Conservation (phyloP, 768 basidiomycete genomes). For the Boletus subparvulus region DNA sequence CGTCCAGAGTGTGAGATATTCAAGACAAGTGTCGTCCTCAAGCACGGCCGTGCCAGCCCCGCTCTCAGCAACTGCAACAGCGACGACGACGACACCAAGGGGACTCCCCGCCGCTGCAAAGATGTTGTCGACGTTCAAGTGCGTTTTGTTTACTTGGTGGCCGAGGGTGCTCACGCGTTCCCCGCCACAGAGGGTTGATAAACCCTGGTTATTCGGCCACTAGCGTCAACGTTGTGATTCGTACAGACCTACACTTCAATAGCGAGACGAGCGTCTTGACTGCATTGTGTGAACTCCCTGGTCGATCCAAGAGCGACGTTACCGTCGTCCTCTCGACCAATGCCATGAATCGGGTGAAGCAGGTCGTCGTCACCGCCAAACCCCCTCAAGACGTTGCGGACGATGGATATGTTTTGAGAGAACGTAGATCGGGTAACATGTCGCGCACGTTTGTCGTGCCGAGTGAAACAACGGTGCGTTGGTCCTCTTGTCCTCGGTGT, state of each 20-base stretch:
- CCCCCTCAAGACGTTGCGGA: slow-evolving; percentile 41
- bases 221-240: slow-evolving; percentile 43
- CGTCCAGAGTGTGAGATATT: slow-evolving; percentile 29
- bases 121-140: slow-evolving; percentile 21
- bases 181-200: slow-evolving; percentile 21
- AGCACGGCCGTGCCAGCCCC: slow-evolving; percentile 11
- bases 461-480: slow-evolving; percentile 52
- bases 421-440: slow-evolving; percentile 55
- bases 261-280: slow-evolving; percentile 48
- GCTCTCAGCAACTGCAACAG: background rate
- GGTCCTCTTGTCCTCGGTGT: slow-evolving; percentile 16
- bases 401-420: slow-evolving; percentile 46
- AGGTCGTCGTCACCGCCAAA: slow-evolving; percentile 56
- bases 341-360: slow-evolving; percentile 59
- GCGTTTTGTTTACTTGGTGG: slow-evolving; percentile 7
- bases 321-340: slow-evolving; percentile 60
- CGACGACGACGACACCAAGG: background rate
- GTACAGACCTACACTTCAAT: slow-evolving; percentile 63
- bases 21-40: slow-evolving; percentile 20
- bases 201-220: slow-evolving; percentile 23
- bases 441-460: slow-evolving; percentile 54
- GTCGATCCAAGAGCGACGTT: slow-evolving; percentile 57
- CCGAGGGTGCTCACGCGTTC: slow-evolving; percentile 12
- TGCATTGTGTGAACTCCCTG: slow-evolving; percentile 69
- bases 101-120: slow-evolving; percentile 2